Evolutionary conservation across 176 grass and related monocot species (phyloP), one percentile per base, ranked within the genome.

Genomic region (Oryza glaberrima): DNA sequence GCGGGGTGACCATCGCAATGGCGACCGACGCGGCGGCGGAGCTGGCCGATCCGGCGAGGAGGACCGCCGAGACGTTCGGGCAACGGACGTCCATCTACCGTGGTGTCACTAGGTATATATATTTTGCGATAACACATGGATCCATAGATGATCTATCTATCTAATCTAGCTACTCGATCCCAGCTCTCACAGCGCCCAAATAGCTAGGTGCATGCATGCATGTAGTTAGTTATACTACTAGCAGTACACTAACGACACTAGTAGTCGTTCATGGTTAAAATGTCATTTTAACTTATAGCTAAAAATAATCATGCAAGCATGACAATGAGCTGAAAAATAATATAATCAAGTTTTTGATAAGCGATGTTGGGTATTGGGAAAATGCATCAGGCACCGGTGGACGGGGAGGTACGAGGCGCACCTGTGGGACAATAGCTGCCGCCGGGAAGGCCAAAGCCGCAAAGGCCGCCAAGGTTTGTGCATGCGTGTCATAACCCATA

Each of bases 401-500:
- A 98, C 95, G 6, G 95, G 95, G 45, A 86, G 95, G 49, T 98
- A 98, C 14, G 95, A 98, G 90, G 95, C 95, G n/a, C 95, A 98
- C 82, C 89, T 98, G n/a, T 98, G 95, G 95, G 95, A 98, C 81
- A 98, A 98, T 49, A 95, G 93, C 88, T 98, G 95, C 85, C 95
- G 93, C 83, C 85, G 93, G 77, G 95, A 98, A 76, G 95, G 95
- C 69, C 95, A 98, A 58, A 98, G 95, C 83, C 95, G 95, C 54
- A 98, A 98, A 89, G 95, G 95, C 67, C 95, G 95, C 26, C 93
- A 98, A 92, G 95, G 95, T 98, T 88, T 79, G 23, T 5, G 44
- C 83, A n/a, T 41, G 60, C 67, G 72, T 82, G 78, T 65, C 87
- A 71, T 65, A 70, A 12, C 11, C 56, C 75, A 72, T 73, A 10